Conservation (phyloP, 305 asterid species). For the Fraxinus sp. region DNA sequence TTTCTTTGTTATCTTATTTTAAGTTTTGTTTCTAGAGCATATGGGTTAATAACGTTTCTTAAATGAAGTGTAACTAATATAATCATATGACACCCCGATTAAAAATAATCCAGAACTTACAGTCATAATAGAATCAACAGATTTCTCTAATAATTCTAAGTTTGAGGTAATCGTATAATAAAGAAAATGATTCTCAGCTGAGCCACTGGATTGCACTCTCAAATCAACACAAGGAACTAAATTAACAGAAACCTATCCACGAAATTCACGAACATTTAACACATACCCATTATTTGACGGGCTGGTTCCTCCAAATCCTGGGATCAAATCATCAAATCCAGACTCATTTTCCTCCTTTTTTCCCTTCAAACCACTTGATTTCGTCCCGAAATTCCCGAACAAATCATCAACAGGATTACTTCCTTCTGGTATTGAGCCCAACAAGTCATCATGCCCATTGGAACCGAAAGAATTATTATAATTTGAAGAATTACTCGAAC, state of each 20-base stretch:
- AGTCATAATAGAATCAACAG: not conserved
- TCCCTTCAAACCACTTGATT: constrained; percentile 20
- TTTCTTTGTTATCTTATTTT: not conserved
- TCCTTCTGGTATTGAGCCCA: constrained; percentile 36
- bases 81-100: not conserved
- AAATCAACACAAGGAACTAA: not conserved
- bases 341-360: constrained; percentile 34
- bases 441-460: constrained; percentile 37
- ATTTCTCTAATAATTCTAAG: not conserved
- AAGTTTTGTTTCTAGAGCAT: not conserved
- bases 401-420: constrained; percentile 45
- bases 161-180: not conserved
- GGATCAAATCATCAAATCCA: constrained; percentile 49
- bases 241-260: not conserved
- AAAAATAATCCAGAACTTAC: not conserved
- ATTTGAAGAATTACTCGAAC: constrained; percentile 23
- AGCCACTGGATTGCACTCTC: not conserved
- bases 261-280: constrained; percentile 18
- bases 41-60: not conserved
- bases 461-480: constrained; percentile 28
- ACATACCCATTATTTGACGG: constrained; percentile 37
- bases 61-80: not conserved
- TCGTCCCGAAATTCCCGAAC: constrained; percentile 45
- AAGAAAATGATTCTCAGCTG: not conserved
- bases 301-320: constrained; percentile 51